Evolutionary conservation across 169 alveolate species (phyloP).

Genomic region (Cryptosporidium felis): DNA sequence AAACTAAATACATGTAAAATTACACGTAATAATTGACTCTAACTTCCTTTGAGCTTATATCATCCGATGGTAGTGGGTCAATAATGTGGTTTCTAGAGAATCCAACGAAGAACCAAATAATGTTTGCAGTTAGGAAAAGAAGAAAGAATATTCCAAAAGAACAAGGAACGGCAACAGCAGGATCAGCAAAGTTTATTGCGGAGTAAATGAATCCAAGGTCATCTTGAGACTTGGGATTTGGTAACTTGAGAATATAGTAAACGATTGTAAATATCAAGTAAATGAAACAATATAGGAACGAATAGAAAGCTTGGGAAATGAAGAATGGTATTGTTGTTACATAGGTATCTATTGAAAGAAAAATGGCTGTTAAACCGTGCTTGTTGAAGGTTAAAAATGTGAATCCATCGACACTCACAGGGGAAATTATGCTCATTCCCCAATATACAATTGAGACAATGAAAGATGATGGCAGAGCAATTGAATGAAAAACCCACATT

Average conservation of each 20-base stretch:
- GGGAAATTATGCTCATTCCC: conserved; percentile 63
- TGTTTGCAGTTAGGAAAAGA: conserved; percentile 20
- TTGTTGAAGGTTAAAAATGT: conserved; percentile 51
- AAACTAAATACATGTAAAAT: no score
- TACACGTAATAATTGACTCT: conserved; percentile 54
- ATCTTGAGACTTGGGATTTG: conserved; percentile 53
- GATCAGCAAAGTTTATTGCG: conserved; percentile 68
- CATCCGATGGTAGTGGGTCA: conserved; percentile 52
- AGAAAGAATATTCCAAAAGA: conserved; percentile 33
- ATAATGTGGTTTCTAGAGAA: conserved; percentile 45
- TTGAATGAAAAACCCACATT: conserved; percentile 63
- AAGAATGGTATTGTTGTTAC: conserved; percentile 57
- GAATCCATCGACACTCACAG: conserved; percentile 58
- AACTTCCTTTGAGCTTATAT: neutral
- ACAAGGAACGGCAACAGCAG: conserved; percentile 59
- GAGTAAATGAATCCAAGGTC: conserved; percentile 64
- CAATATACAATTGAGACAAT: conserved; percentile 66
- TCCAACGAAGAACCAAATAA: conserved; percentile 64
- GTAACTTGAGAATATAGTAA: conserved; percentile 22
- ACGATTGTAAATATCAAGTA: conserved; percentile 49
- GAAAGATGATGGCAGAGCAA: conserved; percentile 59
- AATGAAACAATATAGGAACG: conserved; percentile 39
- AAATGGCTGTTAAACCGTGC: conserved; percentile 35
- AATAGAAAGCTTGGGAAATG: conserved; percentile 35
- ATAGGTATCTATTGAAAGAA: conserved; percentile 36